Percentiles rank a stretch among this genome's conserved stretches.
Evolutionary conservation across 129 eudicot genomes (phyloP).

Genomic region (Tagetes patula): DNA sequence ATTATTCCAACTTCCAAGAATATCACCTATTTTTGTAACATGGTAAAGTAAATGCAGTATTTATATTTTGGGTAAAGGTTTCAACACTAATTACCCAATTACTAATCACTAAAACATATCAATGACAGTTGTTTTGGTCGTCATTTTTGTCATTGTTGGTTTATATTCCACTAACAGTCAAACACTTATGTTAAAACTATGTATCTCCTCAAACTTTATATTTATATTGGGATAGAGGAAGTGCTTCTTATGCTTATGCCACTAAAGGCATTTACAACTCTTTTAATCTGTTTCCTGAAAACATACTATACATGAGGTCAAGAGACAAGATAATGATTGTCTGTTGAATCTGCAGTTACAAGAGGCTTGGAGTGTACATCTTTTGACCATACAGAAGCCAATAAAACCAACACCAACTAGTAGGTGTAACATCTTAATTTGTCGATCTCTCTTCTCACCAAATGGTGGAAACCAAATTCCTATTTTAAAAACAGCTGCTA

Average conservation of each 20-base stretch:
- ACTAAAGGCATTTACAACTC: slow-evolving; percentile 12
- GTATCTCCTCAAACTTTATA: slow-evolving; percentile 5
- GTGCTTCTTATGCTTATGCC: slow-evolving; percentile 24
- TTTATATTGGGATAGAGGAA: slow-evolving; percentile 14
- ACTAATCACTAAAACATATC: too few species aligned
- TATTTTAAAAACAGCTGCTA: slow-evolving; percentile 49
- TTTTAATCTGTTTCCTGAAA: background rate
- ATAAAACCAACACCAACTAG: slow-evolving; percentile 39
- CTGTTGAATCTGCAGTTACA: slow-evolving; percentile 45
- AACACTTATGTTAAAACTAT: background rate
- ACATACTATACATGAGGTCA: too few species aligned
- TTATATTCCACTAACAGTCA: slow-evolving; percentile 8
- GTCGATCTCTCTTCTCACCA: slow-evolving; percentile 63
- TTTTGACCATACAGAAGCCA: slow-evolving; percentile 31
- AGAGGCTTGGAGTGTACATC: slow-evolving; percentile 63
- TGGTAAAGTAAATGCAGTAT: background rate
- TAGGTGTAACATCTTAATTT: slow-evolving; percentile 51
- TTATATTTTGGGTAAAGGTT: background rate
- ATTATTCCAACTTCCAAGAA: background rate
- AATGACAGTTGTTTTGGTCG: slow-evolving; percentile 1
- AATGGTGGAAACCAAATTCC: slow-evolving; percentile 56
- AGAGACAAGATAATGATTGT: slow-evolving; percentile 21
- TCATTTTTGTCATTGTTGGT: slow-evolving; percentile 12
- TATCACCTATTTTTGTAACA: slow-evolving; percentile 7
- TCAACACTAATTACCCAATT: slow-evolving; percentile 15